Percentiles rank a stretch among this genome's conserved stretches.
phyloP scores from a whole-genome alignment of 2,329 filamentous ascomycete species.

The Triangularia verruculosa region DNA sequence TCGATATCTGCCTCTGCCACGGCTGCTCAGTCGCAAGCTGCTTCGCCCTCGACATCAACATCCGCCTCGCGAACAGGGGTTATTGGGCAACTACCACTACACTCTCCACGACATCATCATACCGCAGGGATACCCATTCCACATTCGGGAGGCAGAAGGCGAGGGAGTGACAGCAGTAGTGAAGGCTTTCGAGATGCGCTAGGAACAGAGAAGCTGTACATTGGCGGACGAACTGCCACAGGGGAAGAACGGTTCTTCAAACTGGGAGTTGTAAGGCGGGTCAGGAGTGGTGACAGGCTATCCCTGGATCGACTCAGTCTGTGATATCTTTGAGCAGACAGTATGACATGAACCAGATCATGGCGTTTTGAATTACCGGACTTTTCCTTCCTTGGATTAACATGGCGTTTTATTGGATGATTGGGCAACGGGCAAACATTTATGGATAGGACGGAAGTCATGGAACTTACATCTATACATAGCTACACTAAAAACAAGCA shows the following conservation, averaged over 20 bases:
- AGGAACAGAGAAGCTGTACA: constrained; percentile 77
- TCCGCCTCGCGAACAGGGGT: constrained; percentile 26
- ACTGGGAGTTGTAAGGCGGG: constrained; percentile 69
- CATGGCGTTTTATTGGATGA: background rate
- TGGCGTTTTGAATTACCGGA: background rate
- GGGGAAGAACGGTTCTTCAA: constrained; percentile 84
- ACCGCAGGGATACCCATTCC: constrained; percentile 40
- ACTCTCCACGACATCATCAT: constrained; percentile 29
- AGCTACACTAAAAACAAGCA: background rate
- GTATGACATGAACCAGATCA: background rate
- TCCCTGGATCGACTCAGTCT: constrained; percentile 74
- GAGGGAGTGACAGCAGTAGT: constrained; percentile 71
- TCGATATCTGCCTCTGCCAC: constrained; percentile 15
- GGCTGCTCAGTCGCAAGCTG: constrained; percentile 17
- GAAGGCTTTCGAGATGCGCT: constrained; percentile 73
- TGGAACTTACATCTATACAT: background rate
- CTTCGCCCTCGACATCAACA: constrained; percentile 13
- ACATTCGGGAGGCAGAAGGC: constrained; percentile 41
- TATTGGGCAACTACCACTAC: constrained; percentile 32
- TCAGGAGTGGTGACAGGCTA: constrained; percentile 70
- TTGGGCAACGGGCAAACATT: background rate
- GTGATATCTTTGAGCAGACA: constrained; percentile 39
- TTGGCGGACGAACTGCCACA: constrained; percentile 69
- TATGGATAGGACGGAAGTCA: background rate
- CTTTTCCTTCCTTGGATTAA: background rate